phyloP scores from a whole-genome alignment of 2,329 filamentous ascomycete genomes.

The Sarocladiaceae sp. region DNA sequence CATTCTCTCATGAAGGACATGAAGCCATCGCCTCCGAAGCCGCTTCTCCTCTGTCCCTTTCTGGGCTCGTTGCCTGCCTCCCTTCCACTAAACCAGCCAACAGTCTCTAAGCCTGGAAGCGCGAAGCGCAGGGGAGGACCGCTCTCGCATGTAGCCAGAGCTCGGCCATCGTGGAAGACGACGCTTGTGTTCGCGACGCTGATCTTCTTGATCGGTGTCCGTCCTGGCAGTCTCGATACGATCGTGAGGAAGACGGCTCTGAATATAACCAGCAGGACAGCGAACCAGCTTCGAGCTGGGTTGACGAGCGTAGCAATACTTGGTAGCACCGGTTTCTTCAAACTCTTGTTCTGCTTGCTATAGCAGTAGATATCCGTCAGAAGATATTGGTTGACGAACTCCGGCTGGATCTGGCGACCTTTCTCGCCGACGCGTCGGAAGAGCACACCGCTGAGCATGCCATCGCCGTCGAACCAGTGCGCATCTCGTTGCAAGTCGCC shows the following conservation, averaged over 20 bases:
- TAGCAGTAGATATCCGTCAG: slow-evolving; percentile 60
- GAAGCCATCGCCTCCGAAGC: slow-evolving; percentile 49
- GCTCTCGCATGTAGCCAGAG: slow-evolving; percentile 64
- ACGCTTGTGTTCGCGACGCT: slow-evolving; percentile 65
- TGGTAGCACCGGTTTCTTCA: slow-evolving; percentile 54
- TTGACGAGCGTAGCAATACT: slow-evolving; percentile 62
- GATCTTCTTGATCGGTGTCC: slow-evolving; percentile 56
- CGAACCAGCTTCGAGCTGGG: slow-evolving; percentile 44
- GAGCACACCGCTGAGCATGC: slow-evolving; percentile 63
- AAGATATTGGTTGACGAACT: slow-evolving; percentile 65
- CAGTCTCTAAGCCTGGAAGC: slow-evolving; percentile 57
- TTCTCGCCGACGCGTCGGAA: slow-evolving; percentile 40
- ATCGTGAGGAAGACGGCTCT: slow-evolving; percentile 52
- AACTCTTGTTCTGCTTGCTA: slow-evolving; percentile 35
- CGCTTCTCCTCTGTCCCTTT: slow-evolving; percentile 19
- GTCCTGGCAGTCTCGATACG: slow-evolving; percentile 51
- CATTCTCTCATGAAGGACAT: slow-evolving; percentile 61
- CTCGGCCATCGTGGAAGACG: slow-evolving; percentile 61
- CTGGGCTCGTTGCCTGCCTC: slow-evolving; percentile 43
- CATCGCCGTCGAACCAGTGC: slow-evolving; percentile 72
- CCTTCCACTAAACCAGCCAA: slow-evolving; percentile 63
- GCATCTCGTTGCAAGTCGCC: slow-evolving; percentile 54
- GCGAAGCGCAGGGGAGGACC: slow-evolving; percentile 62
- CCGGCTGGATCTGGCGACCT: slow-evolving; percentile 39
- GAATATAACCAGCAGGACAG: slow-evolving; percentile 44